phyloP scores from a whole-genome alignment of 2,329 filamentous ascomycete genomes.

The Periglandula ipomoeae region DNA sequence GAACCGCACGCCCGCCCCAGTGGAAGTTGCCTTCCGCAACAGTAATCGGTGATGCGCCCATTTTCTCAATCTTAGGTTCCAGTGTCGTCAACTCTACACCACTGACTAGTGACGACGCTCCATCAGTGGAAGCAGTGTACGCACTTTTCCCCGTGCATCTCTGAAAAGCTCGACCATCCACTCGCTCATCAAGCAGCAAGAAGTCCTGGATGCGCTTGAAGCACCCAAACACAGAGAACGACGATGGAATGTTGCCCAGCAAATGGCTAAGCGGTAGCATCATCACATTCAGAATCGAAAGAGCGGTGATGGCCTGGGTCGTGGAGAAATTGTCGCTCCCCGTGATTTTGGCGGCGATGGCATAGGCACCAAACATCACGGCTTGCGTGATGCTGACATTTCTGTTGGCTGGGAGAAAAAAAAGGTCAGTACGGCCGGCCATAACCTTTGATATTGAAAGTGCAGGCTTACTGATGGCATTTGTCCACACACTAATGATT shows the following conservation, averaged over 20 bases:
- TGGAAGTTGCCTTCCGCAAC: too few relatives aligned
- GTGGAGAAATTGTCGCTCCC: slow-evolving; percentile 18
- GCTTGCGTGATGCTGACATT: slow-evolving; percentile 18
- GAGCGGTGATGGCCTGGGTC: slow-evolving; percentile 20
- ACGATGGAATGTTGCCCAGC: slow-evolving; percentile 16
- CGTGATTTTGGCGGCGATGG: slow-evolving; percentile 17
- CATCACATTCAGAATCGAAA: slow-evolving; percentile 22
- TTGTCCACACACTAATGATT: slow-evolving; percentile 16
- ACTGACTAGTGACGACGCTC: too few relatives aligned
- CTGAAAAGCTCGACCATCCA: too few relatives aligned
- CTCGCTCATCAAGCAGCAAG: too few relatives aligned
- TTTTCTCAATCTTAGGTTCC: too few relatives aligned
- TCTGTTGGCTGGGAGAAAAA: slow-evolving; percentile 14
- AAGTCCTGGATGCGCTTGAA: slow-evolving; percentile 24
- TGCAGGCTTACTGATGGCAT: slow-evolving; percentile 17
- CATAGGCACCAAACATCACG: slow-evolving; percentile 22
- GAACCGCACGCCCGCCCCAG: too few relatives aligned
- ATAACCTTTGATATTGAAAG: neutral
- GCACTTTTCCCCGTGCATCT: too few relatives aligned
- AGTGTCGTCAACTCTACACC: too few relatives aligned
- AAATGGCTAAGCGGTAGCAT: slow-evolving; percentile 17
- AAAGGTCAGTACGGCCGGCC: too few relatives aligned
- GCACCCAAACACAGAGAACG: slow-evolving; percentile 20
- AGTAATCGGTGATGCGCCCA: too few relatives aligned
- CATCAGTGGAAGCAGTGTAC: too few relatives aligned